A percentile compares a stretch with the other conserved stretches of the same genome.
Conservation (phyloP, 2,329 filamentous ascomycete species). For the Colletotrichum plurivorum region DNA sequence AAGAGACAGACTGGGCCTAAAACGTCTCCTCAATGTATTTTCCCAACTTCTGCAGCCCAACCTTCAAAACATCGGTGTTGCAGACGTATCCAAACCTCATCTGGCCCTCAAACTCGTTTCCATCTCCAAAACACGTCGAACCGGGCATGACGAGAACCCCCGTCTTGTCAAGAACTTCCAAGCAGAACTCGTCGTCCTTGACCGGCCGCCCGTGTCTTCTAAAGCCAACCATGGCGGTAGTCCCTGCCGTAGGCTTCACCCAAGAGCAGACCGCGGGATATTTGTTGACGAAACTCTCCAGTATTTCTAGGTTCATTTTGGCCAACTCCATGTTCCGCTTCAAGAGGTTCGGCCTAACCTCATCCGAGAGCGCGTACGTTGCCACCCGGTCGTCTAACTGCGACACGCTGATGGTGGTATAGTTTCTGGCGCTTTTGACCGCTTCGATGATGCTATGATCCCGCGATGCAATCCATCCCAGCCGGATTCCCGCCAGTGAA, state of each 20-base stretch:
- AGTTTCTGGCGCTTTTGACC: constrained; percentile 78
- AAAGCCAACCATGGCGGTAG: constrained; percentile 83
- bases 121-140: constrained; percentile 77
- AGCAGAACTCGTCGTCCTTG: constrained; percentile 79
- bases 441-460: constrained; percentile 72
- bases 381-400: constrained; percentile 85
- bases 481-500: constrained; percentile 82
- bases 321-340: constrained; percentile 77
- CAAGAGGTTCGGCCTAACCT: constrained; percentile 57
- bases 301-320: constrained; percentile 73
- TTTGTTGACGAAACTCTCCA: constrained; percentile 76
- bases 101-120: constrained; percentile 78
- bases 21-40: constrained; percentile 51
- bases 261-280: constrained; percentile 76
- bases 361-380: constrained; percentile 75
- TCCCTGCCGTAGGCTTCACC: constrained; percentile 83
- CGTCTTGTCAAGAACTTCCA: constrained; percentile 74
- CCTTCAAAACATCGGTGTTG: constrained; percentile 76
- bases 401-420: constrained; percentile 88
- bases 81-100: constrained; percentile 84
- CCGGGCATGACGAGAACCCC: constrained; percentile 84
- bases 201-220: constrained; percentile 71
- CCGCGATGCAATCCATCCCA: constrained; percentile 86
- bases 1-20: background rate
- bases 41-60: constrained; percentile 69